These are phyloP conservation scores for Trichothecium sympodiale DNA, from an alignment of 2,329 filamentous ascomycete species.

Conservation along the genomic window DNA sequence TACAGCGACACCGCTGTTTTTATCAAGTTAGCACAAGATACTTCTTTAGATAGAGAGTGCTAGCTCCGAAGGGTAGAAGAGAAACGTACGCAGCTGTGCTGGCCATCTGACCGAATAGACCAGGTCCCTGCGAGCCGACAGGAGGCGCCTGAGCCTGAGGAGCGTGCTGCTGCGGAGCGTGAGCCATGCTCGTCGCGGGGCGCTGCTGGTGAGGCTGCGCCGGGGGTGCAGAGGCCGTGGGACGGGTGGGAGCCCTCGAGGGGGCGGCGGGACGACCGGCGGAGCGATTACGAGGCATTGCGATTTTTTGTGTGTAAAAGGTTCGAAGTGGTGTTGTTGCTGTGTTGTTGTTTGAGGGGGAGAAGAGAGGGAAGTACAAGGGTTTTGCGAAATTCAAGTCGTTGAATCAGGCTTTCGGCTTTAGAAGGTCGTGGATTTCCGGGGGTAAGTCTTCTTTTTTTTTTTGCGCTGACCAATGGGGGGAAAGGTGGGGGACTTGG, in stretches of 20 bases:
- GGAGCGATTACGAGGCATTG: conserved; percentile 71
- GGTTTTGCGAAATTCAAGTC: too few relatives aligned
- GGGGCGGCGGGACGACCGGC: conserved; percentile 39
- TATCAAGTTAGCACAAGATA: background rate
- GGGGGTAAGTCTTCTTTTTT: too few relatives aligned
- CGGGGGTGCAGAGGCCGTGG: conserved; percentile 49
- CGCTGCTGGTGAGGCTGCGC: conserved; percentile 52
- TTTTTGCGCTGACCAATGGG: too few relatives aligned
- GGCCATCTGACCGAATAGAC: conserved; percentile 93
- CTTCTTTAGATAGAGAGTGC: background rate
- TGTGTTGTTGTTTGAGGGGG: too few relatives aligned
- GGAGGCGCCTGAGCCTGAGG: conserved; percentile 37
- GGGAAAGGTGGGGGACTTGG: too few relatives aligned
- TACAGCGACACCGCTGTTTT: conserved; percentile 81
- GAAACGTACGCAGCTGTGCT: conserved; percentile 92
- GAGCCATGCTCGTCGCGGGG: conserved; percentile 58
- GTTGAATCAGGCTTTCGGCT: too few relatives aligned
- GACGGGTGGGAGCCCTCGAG: conserved; percentile 51
- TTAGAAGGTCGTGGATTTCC: too few relatives aligned
- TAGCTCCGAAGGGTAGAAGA: background rate
- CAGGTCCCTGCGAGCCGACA: conserved; percentile 55
- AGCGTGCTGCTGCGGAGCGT: conserved; percentile 30
- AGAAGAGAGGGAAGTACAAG: too few relatives aligned
- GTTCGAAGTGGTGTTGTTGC: conserved; percentile 6
- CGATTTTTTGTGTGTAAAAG: conserved; percentile 19